Base-by-base conservation (phyloP, 176 grass and related monocot genomes). In the Zoysia japonica region DNA sequence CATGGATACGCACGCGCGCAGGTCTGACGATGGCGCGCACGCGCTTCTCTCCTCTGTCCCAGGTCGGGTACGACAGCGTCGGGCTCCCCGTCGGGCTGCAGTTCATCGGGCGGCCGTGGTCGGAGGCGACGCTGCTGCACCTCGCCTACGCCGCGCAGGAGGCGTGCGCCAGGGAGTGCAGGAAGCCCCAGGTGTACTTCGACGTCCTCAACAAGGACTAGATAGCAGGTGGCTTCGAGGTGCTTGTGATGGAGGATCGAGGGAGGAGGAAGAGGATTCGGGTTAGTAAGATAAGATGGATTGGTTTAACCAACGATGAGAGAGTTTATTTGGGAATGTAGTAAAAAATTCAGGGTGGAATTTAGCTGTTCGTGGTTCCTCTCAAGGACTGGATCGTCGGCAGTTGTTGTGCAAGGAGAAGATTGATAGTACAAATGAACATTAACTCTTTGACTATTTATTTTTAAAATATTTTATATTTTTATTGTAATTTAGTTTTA, bases 51-150 rank as follows among this genome's bases (percentile, higher is more conserved):
- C 28, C 28, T 28, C 28, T 28, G 28, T 28, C 28, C 28, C 52
- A 95, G 93, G 90, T 87, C 2, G 96, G 92, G 40, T 81, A 87
- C 49, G 96, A 93, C 90, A 80, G 49, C 50, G 78, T 4, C 19
- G 92, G 92, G 10, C 84, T 98, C 80, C 96, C 96, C 13, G 77
- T 98, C 6, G 96, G 96, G 40, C 72, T 93, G 44, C 96, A 98
- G 80, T 88, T 98, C 87, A 88, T 98, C 37, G 92, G 96, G 15
- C 83, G 88, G 45, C 88, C 92, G 9, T 99, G 96, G 92, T 86
- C 96, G 49, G 96, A 99, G 78, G 92, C 92, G 20, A 94, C 90
- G 17, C 72, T 99, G 81, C 87, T 95, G 79, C 88, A 93, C 79
- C 36, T 98, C 40, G 86, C 92, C 86, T 89, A 91, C 72, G 92